These are phyloP conservation scores for Terfezia claveryi DNA, from an alignment of 495 filamentous ascomycete genomes.

Conservation along the genomic window DNA sequence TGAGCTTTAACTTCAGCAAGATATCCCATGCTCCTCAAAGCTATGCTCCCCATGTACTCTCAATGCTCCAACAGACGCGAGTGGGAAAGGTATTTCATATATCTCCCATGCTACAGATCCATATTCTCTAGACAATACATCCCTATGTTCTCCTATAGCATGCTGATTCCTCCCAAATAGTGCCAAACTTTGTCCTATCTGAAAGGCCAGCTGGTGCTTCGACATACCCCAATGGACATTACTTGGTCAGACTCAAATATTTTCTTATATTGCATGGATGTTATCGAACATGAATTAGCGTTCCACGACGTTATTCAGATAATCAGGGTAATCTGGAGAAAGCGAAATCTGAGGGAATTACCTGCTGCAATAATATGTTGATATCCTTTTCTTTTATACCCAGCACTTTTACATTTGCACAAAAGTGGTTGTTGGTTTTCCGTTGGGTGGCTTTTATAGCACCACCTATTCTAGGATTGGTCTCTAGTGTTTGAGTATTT, in stretches of 20 bases:
- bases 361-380: constrained; percentile 15
- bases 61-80: constrained; percentile 52
- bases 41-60: constrained; percentile 54
- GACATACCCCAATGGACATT: constrained; percentile 66
- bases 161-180: constrained; percentile 22
- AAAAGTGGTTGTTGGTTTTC: no score
- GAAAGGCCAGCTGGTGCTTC: constrained; percentile 65
- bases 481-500: background rate
- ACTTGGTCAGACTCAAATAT: constrained; percentile 94
- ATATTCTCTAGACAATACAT: no score
- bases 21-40: constrained; percentile 91
- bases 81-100: constrained; percentile 37
- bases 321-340: constrained; percentile 72
- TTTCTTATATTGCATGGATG: constrained; percentile 82
- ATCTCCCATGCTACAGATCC: no score
- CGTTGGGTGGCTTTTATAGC: no score
- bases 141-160: background rate
- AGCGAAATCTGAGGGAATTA: constrained; percentile 51
- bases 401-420: no score
- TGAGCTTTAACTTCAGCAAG: constrained; percentile 83
- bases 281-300: constrained; percentile 75
- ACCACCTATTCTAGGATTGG: no score
- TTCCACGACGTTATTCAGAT: constrained; percentile 84
- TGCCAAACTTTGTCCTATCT: constrained; percentile 65
- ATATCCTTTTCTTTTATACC: no score